Base-by-base conservation (phyloP, 805 yeast species). In the Hanseniaspora valbyensis region DNA sequence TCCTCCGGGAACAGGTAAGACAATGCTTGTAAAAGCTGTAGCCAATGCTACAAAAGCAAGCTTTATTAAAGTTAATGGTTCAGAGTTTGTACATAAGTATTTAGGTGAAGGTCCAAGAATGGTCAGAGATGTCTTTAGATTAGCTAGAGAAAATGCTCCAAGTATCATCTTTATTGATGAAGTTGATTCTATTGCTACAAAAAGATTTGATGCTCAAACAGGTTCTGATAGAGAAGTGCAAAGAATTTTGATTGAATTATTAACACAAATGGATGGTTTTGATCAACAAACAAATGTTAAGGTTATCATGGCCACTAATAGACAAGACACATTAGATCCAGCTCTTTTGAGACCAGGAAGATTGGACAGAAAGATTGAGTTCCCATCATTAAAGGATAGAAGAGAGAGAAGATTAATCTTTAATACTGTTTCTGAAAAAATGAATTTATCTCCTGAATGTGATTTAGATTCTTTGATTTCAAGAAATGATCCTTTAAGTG, bases 171-270 rank as follows among this genome's bases (percentile, higher is more conserved):
- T 92, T 69, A 92, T 92, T 59, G 99, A 92, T 72, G 99, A 92
- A 72, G 89, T 92, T 60, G 98, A 92, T 69, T 96, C 99, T 30
- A 92, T 92, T 66, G 99, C 98, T 51, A 92, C 98, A 37, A 92
- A 92, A 69, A 85, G 99, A 70, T 92, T 92, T 61, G 98, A 92
- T 69, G 99, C 98, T 22, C 98, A 92, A 72, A 92, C 99, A 3
- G 98, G 98, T 65, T 97, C 98, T 32, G 99, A 92, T 70, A 81
- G 98, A 69, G 99, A 92, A 71, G 98, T 92, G 50, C 99, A 92
- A 71, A 86, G 99, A 72, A 92, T 90, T 58, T 74, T 92, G 67
- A 81, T 92, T 63, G 99, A 92, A 71, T 74, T 92, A 63, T 75
- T 92, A 61, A 92, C 94, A 61, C 99, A 92, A 71, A 92, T 92